Evolutionary conservation across 1,139 yeast genomes (phyloP).

Genomic region (Blastobotrys persicus): DNA sequence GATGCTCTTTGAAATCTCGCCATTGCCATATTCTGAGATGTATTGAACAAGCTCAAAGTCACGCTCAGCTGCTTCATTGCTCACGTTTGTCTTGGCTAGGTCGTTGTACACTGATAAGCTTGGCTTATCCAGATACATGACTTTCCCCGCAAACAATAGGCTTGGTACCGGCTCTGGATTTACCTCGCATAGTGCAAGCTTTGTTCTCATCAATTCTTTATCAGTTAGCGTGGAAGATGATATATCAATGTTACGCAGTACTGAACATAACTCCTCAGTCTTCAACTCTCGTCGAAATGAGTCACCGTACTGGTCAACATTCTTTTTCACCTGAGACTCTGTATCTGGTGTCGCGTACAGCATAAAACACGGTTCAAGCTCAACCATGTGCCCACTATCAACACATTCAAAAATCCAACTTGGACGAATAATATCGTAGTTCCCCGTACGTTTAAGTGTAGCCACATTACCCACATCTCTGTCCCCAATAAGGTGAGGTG

Average conservation of each 20-base stretch:
- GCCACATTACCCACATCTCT: conserved; percentile 46
- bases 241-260: conserved; percentile 16
- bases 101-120: background rate
- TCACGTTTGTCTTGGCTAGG: background rate
- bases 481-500: conserved; percentile 49
- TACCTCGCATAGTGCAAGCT: conserved; percentile 7
- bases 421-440: conserved; percentile 57
- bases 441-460: conserved; percentile 43
- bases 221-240: background rate
- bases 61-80: background rate
- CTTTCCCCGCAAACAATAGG: conserved; percentile 1
- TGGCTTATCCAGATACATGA: conserved; percentile 4
- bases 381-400: conserved; percentile 42
- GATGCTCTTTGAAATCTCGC: background rate
- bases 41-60: background rate
- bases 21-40: background rate
- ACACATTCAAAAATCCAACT: conserved; percentile 73
- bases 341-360: conserved; percentile 36
- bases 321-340: conserved; percentile 17
- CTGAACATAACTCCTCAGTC: conserved; percentile 18
- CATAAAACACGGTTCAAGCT: conserved; percentile 60
- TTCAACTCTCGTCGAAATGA: conserved; percentile 25
- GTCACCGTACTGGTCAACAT: conserved; percentile 35
- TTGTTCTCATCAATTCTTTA: background rate
- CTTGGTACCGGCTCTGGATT: conserved; percentile 7